phyloP scores from a whole-genome alignment of 805 yeast genomes.

The Barnettozyma sp. region DNA sequence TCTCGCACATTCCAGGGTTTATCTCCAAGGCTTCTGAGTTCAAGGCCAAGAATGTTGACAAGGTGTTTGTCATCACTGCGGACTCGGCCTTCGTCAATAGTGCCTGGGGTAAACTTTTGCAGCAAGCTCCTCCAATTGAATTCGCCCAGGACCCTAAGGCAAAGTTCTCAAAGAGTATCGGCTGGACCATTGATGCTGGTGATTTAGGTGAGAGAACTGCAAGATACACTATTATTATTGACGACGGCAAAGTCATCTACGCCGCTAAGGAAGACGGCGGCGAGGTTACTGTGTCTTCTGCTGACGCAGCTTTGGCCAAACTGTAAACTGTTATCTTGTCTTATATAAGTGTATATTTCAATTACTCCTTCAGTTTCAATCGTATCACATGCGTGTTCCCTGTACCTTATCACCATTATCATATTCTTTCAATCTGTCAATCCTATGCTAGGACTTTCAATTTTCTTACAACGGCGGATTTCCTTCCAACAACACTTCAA shows the following conservation, averaged over 20 bases:
- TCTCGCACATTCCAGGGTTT: conserved; percentile 65
- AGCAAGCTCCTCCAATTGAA: conserved; percentile 28
- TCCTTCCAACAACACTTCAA: background rate
- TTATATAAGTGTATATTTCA: too few relatives aligned
- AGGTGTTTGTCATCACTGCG: conserved; percentile 52
- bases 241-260: conserved; percentile 47
- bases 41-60: conserved; percentile 52
- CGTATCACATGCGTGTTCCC: too few relatives aligned
- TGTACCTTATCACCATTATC: too few relatives aligned
- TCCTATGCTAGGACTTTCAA: too few relatives aligned
- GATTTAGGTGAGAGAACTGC: conserved; percentile 53
- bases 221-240: conserved; percentile 69
- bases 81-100: conserved; percentile 67
- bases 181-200: conserved; percentile 49
- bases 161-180: conserved; percentile 50
- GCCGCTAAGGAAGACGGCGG: conserved; percentile 30
- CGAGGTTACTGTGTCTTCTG: conserved; percentile 24
- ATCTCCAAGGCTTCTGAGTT: conserved; percentile 43
- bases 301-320: conserved; percentile 26
- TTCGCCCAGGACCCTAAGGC: conserved; percentile 67
- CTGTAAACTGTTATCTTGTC: conserved; percentile 11
- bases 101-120: conserved; percentile 52
- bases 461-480: background rate
- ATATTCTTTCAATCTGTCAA: too few relatives aligned
- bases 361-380: too few relatives aligned